Conservation (phyloP, 345 rosid genomes). For the Eucalyptus virginea region DNA sequence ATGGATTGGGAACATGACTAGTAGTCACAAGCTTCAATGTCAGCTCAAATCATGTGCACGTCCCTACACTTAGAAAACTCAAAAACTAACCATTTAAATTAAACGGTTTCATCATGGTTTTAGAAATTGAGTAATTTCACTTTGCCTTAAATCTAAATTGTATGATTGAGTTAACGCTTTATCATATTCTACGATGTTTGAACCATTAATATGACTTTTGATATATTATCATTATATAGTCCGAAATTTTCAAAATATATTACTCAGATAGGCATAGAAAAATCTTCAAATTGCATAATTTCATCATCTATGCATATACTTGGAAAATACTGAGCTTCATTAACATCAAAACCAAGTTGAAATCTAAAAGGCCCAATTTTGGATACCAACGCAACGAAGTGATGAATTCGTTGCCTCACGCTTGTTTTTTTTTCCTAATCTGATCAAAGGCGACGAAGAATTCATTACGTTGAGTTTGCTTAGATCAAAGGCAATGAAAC, state of each 20-base stretch:
- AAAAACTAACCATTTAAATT: not conserved
- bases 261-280: not conserved
- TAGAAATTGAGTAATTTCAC: not conserved
- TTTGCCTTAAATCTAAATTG: not conserved
- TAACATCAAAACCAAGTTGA: not conserved
- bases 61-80: not conserved
- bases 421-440: not conserved
- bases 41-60: not conserved
- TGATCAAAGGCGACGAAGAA: not conserved
- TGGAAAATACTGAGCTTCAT: not conserved
- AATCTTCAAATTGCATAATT: not conserved
- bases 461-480: not conserved
- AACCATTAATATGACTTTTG: not conserved
- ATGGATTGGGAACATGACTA: not conserved
- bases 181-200: not conserved
- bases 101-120: not conserved
- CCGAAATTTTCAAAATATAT: not conserved
- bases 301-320: not conserved
- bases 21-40: not conserved
- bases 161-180: not conserved
- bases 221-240: not conserved
- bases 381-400: not conserved
- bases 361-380: not conserved
- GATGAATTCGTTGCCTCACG: not conserved
- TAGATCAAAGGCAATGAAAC: not conserved